phyloP scores from a whole-genome alignment of 2,329 filamentous ascomycete genomes.

The Teratosphaeria epicoccoides region DNA sequence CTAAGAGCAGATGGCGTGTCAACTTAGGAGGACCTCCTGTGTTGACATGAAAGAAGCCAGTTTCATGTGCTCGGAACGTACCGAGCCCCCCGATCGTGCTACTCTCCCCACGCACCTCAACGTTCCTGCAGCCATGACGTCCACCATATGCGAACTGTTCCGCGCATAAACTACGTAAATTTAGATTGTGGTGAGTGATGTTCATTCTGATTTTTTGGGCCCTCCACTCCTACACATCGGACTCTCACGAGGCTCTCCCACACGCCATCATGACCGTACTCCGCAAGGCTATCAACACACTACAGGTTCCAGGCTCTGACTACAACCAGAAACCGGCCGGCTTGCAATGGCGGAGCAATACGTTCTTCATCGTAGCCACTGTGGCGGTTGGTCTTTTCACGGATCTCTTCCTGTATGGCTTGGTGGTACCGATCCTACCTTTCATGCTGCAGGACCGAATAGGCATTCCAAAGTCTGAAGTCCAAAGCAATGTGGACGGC shows the following conservation, averaged over 20 bases:
- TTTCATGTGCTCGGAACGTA: background rate
- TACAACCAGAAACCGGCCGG: constrained; percentile 26
- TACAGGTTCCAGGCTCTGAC: constrained; percentile 25
- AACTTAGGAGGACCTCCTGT: too few species aligned
- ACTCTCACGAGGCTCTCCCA: too few species aligned
- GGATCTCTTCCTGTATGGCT: constrained; percentile 49
- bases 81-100: background rate
- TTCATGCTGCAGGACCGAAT: constrained; percentile 47
- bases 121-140: constrained; percentile 5
- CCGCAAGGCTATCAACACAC: constrained; percentile 18
- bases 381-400: constrained; percentile 47
- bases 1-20: background rate
- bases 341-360: constrained; percentile 46
- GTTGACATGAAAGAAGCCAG: background rate
- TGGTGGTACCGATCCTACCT: constrained; percentile 49
- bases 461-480: constrained; percentile 35
- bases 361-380: constrained; percentile 48
- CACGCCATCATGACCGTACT: too few species aligned
- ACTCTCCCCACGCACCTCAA: background rate
- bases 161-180: background rate
- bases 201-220: too few species aligned
- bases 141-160: background rate
- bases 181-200: background rate
- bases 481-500: constrained; percentile 44
- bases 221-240: too few species aligned